Evolutionary conservation across 352 stramenopile genomes (phyloP).

Genomic region (Globisporangium viniferum): DNA sequence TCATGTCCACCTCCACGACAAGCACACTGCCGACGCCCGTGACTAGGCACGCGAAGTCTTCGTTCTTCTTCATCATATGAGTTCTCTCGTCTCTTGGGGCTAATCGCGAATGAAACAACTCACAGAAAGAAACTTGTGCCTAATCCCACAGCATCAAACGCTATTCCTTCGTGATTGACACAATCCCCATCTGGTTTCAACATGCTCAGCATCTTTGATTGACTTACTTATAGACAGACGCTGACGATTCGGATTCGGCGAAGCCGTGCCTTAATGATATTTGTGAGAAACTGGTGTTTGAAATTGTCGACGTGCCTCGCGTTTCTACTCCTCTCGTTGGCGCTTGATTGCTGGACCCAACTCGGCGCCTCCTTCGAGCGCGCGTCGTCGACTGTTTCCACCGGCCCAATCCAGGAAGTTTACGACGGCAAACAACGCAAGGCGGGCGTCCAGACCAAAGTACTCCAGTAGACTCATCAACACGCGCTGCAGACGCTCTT

Average conservation of each 20-base stretch:
- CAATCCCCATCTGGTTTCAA: no score
- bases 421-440: constrained; percentile 44
- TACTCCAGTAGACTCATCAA: constrained; percentile 34
- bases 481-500: constrained; percentile 30
- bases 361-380: neutral
- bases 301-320: neutral
- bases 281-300: neutral
- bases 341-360: constrained; percentile 27
- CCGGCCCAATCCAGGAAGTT: constrained; percentile 37
- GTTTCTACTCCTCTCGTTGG: constrained; percentile 22
- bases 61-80: no score
- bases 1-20: no score
- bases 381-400: constrained; percentile 15
- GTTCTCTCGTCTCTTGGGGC: no score
- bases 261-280: neutral
- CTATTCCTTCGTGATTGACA: no score
- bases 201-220: neutral
- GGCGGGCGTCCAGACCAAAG: constrained; percentile 37
- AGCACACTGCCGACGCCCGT: no score
- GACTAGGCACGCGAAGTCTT: no score
- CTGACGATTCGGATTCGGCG: neutral
- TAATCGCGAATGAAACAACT: no score
- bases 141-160: no score
- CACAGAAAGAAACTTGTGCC: no score
- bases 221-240: neutral